A percentile compares a stretch with the other conserved stretches of the same genome.
Evolutionary conservation across 257 asterid species (phyloP).

Genomic region (Forsythia suspensa): DNA sequence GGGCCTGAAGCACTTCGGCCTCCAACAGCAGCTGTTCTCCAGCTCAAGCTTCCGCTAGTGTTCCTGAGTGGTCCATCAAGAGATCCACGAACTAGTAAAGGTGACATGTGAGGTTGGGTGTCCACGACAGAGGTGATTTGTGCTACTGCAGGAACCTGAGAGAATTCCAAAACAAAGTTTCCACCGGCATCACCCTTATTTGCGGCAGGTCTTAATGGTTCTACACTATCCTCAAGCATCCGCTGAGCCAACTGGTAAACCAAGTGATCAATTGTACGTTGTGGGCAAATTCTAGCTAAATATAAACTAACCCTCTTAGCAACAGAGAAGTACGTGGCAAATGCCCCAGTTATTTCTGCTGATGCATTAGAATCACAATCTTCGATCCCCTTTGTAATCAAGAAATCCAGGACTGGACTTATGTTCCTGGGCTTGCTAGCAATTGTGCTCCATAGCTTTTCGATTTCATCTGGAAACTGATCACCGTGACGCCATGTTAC

Average conservation of each 20-base stretch:
- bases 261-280: conserved; percentile 96
- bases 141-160: conserved; percentile 82
- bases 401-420: conserved; percentile 93
- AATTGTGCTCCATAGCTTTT: conserved; percentile 98
- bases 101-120: conserved; percentile 98
- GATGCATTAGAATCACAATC: conserved; percentile 99
- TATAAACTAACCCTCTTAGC: conserved; percentile 96
- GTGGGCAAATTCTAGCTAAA: conserved; percentile 98
- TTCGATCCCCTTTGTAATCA: conserved; percentile 97
- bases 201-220: conserved; percentile 63
- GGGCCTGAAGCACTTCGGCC: conserved; percentile 99
- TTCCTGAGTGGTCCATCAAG: conserved; percentile 96
- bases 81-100: conserved; percentile 94
- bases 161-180: conserved; percentile 79
- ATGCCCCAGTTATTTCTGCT: conserved; percentile 99
- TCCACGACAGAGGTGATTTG: conserved; percentile 80
- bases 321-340: conserved; percentile 97
- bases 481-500: conserved; percentile 99
- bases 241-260: conserved; percentile 98
- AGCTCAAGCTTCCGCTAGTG: conserved; percentile 95
- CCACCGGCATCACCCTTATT: conserved; percentile 73
- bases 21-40: conserved; percentile 98
- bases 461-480: conserved; percentile 99
- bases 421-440: conserved; percentile 96
- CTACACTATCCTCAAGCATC: conserved; percentile 96